Conservation (phyloP, 345 rosid genomes). For the Raphanus sativus region DNA sequence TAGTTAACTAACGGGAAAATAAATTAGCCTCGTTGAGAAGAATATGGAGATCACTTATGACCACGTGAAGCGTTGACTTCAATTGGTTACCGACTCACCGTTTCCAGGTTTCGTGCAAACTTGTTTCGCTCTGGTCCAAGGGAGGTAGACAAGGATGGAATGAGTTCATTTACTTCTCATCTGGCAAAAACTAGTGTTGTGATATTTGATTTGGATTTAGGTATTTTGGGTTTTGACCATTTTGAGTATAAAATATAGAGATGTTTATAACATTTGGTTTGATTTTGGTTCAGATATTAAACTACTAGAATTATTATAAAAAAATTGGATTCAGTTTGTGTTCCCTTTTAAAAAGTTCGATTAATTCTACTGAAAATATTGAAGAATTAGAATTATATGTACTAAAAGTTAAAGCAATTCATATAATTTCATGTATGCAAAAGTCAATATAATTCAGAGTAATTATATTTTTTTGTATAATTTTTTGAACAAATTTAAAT, state of each 20-base stretch:
- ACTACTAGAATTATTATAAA: neutral
- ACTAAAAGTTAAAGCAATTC: neutral
- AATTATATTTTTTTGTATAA: too few relatives aligned
- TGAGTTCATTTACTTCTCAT: constrained; percentile 11
- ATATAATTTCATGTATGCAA: too few relatives aligned
- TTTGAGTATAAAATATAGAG: neutral
- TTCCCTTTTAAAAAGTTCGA: neutral
- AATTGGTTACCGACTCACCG: neutral
- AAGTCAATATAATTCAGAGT: too few relatives aligned
- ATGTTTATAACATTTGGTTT: neutral
- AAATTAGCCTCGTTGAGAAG: constrained; percentile 8
- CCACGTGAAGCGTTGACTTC: constrained; percentile 37
- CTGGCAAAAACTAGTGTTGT: neutral
- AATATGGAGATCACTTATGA: constrained; percentile 1
- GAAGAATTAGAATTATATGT: neutral
- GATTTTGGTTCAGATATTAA: neutral
- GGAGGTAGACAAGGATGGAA: neutral
- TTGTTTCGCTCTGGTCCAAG: neutral
- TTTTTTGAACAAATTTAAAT: too few relatives aligned
- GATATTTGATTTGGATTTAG: neutral
- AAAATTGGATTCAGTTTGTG: neutral
- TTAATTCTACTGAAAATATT: neutral
- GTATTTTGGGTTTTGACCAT: neutral
- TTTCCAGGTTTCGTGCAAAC: constrained; percentile 9
- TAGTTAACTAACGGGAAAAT: neutral